Evolutionary conservation across 306 rosid species (phyloP), one percentile per base, ranked within the genome.

Genomic region (Gastrolobium villosum): DNA sequence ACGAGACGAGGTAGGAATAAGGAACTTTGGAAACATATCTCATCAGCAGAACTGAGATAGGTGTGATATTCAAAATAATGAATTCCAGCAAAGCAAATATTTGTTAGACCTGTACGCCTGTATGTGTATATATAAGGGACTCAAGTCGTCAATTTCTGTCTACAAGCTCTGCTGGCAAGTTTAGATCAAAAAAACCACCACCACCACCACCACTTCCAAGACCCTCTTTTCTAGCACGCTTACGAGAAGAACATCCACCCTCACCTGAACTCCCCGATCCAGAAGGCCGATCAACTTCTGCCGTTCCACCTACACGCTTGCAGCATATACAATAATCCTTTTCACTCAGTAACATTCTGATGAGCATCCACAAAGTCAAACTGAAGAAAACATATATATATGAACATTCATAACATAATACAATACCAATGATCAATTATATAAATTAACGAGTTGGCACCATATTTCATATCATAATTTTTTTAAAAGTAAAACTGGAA

Each of bases 121-220:
- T 84, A 85, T 77, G 69, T 83, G 65, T 84, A 72, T 50, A 63
- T 20, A 20, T 20, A 20, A 20, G 26, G 26, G 26, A 20, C 26
- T 20, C 26, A 20, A 20, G 26, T 20, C 26, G 86, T 91, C 86
- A 92, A 78, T 82, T 92, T 81, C 93, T 90, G 88, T 94, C 96
- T 61, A 90, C 81, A 72, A 85, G 72, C 83, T 88, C 98, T 31
- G 97, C 97, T 28, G 99, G 99, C 86, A 96, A 88, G 91, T 96
- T 96, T 49, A 96, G 88, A 82, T 96, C 98, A 88, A 96, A 92
- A 84, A 88, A 84, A 70, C 85, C 91, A 54, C 82, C 90, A 31
- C n/a, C 39, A 77, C 86, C 90, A 20, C 26, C 26, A 20, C 26
- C 26, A n/a, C n/a, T n/a, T 46, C 88, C 87, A 65, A 80, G 72